phyloP scores from a whole-genome alignment of 2,329 filamentous ascomycete species.

The Beauveria medogensis region DNA sequence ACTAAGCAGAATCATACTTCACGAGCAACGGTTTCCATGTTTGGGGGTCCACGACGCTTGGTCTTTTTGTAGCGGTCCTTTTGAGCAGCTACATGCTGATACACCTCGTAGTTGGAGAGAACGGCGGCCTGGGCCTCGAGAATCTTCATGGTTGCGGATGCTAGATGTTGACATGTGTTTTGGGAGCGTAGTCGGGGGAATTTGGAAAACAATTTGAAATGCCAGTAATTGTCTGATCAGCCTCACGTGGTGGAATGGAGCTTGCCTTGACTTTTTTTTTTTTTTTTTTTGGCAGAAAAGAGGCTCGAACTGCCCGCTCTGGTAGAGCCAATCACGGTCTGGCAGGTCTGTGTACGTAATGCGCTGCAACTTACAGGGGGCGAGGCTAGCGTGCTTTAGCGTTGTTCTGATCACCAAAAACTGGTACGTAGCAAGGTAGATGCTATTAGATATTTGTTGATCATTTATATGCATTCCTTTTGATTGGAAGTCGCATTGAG shows the following conservation, averaged over 20 bases:
- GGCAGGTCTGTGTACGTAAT: background rate
- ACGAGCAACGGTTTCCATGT: conserved; percentile 52
- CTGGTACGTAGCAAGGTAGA: no score
- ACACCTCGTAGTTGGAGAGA: conserved; percentile 67
- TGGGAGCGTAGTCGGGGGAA: no score
- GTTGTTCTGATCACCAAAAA: background rate
- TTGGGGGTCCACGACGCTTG: conserved; percentile 45
- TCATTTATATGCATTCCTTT: no score
- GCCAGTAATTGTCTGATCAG: background rate
- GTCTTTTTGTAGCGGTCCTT: conserved; percentile 42
- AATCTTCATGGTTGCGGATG: conserved; percentile 50
- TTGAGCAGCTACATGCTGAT: conserved; percentile 53
- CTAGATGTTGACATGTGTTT: no score
- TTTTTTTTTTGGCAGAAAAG: background rate
- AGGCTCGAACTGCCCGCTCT: background rate
- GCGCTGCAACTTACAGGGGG: background rate
- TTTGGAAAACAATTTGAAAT: background rate
- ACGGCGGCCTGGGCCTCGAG: conserved; percentile 62
- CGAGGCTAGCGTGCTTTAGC: background rate
- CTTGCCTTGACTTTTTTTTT: conserved; percentile 4
- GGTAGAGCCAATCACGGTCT: background rate
- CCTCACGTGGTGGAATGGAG: background rate
- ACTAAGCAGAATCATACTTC: conserved; percentile 41
- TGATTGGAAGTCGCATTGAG: no score
- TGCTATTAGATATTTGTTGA: no score